Evolutionary conservation across 2,329 filamentous ascomycete genomes (phyloP).

Genomic region (Sporothrix luriei): DNA sequence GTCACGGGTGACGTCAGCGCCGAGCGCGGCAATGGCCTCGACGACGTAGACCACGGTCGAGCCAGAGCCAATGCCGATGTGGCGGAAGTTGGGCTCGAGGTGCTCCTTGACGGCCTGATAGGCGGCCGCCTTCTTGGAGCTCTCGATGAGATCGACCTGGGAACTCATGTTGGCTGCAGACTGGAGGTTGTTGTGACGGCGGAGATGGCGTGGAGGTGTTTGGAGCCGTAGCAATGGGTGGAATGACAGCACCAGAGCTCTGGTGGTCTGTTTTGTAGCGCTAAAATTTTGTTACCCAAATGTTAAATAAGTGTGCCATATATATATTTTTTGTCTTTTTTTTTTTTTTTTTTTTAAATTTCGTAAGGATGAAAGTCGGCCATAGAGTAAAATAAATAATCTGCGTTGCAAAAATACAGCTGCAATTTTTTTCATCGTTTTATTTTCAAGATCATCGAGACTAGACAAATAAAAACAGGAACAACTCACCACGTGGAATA

Average conservation of each 20-base stretch:
- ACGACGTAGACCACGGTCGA: constrained; percentile 84
- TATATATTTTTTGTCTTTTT: neutral
- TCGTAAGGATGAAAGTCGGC: neutral
- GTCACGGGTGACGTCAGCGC: constrained; percentile 53
- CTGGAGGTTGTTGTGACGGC: neutral
- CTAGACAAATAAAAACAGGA: constrained; percentile 37
- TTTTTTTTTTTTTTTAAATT: neutral
- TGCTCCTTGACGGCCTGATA: constrained; percentile 73
- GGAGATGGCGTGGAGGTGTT: constrained; percentile 11
- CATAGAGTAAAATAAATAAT: neutral
- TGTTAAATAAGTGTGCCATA: too few relatives aligned
- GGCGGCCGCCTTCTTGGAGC: constrained; percentile 74
- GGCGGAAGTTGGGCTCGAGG: constrained; percentile 63
- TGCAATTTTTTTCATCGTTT: neutral
- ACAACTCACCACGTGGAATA: constrained; percentile 30
- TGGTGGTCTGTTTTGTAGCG: constrained; percentile 16
- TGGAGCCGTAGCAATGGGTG: neutral
- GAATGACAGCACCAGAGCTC: constrained; percentile 10
- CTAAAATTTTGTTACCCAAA: constrained; percentile 3
- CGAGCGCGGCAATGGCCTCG: constrained; percentile 71
- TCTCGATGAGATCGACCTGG: constrained; percentile 57
- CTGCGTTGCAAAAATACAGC: neutral
- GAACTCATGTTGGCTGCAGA: constrained; percentile 4
- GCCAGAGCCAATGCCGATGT: constrained; percentile 78
- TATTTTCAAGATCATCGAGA: neutral